Evolutionary conservation across 768 basidiomycete species (phyloP), one percentile per base, ranked within the genome.

Genomic region (Russula ochroleuca): DNA sequence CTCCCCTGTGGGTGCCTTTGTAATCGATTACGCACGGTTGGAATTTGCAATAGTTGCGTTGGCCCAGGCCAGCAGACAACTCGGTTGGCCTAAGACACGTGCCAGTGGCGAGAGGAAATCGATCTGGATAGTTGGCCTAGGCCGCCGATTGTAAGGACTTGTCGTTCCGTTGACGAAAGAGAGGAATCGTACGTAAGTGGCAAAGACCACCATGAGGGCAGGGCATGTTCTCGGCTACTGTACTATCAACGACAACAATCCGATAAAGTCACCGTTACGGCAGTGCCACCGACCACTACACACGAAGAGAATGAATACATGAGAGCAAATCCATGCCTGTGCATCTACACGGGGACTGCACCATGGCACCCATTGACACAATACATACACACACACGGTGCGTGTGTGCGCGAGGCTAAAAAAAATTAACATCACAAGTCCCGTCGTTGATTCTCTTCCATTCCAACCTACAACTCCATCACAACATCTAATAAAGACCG

Each of bases 391-490:
- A 43, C 9, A 21, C 45, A 21, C n/a, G 50, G 14, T 28, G 28
- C 19, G 43, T 7, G 37, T 10, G 47, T 59, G 47, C 33, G 47
- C 28, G 37, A 50, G 58, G 48, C 28, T 7, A 45, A 35, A 19
- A 28, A 43, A 47, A 47, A 47, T 47, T 47, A 47, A 61, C 51
- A 61, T 53, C 51, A 61, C 43, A n/a, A 52, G 14, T 21, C 47
- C 33, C 51, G 23, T 17, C 28, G 33, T 61, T 21, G 59, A 31
- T 63, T 63, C 55, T 31, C 41, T 57, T 57, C 56, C 56, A 63
- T 63, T 63, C 25, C 50, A 21, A 10, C 45, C 0, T 47, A 52
- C 23, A 38, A 31, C 41, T 59, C 50, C 62, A 63, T 63, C 62
- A 63, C 56, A 48, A 41, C 48, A 48, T 41, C 55, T 21, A 31